Conservation (phyloP, 768 basidiomycete genomes). For the Pleurotus tuber-regium region DNA sequence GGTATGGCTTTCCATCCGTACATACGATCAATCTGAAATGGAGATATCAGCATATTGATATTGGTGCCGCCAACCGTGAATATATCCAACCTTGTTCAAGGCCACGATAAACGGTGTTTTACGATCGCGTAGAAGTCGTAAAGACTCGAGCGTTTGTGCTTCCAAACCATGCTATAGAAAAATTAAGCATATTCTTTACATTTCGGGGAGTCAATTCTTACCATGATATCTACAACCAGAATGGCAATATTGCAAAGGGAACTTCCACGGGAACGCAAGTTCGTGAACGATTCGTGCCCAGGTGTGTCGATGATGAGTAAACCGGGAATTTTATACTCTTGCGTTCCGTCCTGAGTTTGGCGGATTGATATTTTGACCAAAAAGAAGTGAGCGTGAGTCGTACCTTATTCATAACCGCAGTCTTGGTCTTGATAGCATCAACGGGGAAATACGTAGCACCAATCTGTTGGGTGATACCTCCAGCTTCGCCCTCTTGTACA, state of each 20-base stretch:
- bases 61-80: background rate
- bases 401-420: conserved; percentile 88
- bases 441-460: conserved; percentile 99
- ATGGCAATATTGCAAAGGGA: conserved; percentile 99
- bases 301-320: conserved; percentile 96
- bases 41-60: conserved; percentile 8
- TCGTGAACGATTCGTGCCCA: conserved; percentile 99
- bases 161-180: conserved; percentile 86
- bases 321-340: conserved; percentile 97
- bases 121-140: conserved; percentile 84
- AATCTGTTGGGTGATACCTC: conserved; percentile 99
- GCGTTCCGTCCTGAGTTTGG: conserved; percentile 56
- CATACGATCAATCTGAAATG: conserved; percentile 87
- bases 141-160: conserved; percentile 95
- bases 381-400: conserved; percentile 8
- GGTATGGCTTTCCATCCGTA: conserved; percentile 93
- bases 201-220: conserved; percentile 26
- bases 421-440: conserved; percentile 91
- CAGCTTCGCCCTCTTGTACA: conserved; percentile 98
- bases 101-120: conserved; percentile 99
- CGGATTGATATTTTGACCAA: conserved; percentile 2
- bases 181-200: conserved; percentile 6
- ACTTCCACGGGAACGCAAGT: conserved; percentile 91
- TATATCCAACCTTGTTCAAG: conserved; percentile 76
- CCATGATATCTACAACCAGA: conserved; percentile 98